A percentile compares a stretch with the other conserved stretches of the same genome.
These are phyloP conservation scores for Amoebophrya sp. DNA, from an alignment of 169 alveolate species.

Conservation along the genomic window DNA sequence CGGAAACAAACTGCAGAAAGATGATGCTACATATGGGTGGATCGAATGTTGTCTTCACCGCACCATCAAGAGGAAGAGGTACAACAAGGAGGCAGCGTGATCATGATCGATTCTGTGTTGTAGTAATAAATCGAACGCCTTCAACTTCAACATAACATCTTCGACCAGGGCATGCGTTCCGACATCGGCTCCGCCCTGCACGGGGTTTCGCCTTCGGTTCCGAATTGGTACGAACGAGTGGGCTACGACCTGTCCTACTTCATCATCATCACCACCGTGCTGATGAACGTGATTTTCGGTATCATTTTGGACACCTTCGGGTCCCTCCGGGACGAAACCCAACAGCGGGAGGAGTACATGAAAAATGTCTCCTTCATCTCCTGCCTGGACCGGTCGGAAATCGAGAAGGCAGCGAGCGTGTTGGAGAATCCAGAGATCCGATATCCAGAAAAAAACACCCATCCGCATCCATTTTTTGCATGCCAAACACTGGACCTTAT, in stretches of 20 bases:
- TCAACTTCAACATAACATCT: no score
- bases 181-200: not conserved
- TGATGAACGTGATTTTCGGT: not conserved
- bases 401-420: not conserved
- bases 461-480: no score
- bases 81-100: no score
- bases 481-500: no score
- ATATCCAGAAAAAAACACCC: no score
- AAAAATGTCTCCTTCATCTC: not conserved
- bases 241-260: not conserved
- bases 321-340: not conserved
- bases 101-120: no score
- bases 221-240: not conserved
- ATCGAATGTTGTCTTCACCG: no score
- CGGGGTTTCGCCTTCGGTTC: not conserved
- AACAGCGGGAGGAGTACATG: not conserved
- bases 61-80: no score
- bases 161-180: not conserved
- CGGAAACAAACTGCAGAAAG: no score
- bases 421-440: not conserved
- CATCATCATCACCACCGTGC: not conserved
- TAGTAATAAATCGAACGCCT: no score
- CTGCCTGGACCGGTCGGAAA: not conserved
- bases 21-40: no score
- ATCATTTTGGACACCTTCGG: not conserved